Conservation (phyloP, 768 basidiomycete genomes). For the Mrakia frigida region DNA sequence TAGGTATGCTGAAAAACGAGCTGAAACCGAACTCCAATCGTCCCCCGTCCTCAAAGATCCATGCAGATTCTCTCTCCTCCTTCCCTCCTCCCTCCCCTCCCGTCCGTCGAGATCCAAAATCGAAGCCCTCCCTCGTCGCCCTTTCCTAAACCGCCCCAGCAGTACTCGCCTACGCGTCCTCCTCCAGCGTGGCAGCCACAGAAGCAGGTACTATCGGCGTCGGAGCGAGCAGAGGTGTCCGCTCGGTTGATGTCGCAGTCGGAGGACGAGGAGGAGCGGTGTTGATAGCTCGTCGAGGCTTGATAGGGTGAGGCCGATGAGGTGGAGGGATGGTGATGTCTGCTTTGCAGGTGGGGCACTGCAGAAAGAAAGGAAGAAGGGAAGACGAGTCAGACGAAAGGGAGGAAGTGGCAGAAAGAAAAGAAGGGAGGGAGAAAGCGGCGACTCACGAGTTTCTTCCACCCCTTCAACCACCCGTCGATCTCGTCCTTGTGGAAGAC, state of each 20-base stretch:
- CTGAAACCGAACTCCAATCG: too few species aligned
- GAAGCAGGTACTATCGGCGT: neutral
- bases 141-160: neutral
- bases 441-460: constrained; percentile 78
- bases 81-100: too few species aligned
- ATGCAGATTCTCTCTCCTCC: too few species aligned
- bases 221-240: neutral
- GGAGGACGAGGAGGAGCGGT: neutral
- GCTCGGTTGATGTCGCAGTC: neutral
- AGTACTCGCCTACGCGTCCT: neutral
- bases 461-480: constrained; percentile 83
- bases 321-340: constrained; percentile 63
- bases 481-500: constrained; percentile 89
- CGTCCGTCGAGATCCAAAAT: too few species aligned
- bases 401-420: neutral
- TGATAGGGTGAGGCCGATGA: neutral
- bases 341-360: constrained; percentile 91
- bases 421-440: neutral
- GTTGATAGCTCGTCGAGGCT: neutral
- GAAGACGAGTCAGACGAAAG: constrained; percentile 4
- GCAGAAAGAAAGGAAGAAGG: constrained; percentile 21
- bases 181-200: neutral
- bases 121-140: too few species aligned
- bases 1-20: too few species aligned
- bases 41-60: too few species aligned